Base-by-base conservation (phyloP, 305 asterid genomes). In the Fraxinus nigra region DNA sequence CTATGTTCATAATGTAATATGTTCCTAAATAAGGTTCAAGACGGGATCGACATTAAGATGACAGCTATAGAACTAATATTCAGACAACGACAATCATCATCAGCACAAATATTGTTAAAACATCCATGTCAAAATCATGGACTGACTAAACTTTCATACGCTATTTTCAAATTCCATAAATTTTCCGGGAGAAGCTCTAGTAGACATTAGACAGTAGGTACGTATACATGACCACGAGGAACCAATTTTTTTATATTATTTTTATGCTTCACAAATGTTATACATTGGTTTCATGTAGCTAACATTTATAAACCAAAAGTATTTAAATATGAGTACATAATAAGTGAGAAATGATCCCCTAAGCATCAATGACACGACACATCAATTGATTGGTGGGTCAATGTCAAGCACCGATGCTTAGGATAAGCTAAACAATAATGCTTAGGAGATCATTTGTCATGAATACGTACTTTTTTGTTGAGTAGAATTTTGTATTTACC, bases 251-350 rank as follows among this genome's bases (percentile, higher is more conserved):
- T 33, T 9, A 10, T 43, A 67, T 69, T 28, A 33, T 46, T 63
- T 43, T 72, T 65, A 82, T 46, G 77, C 84, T 82, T 77, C 56
- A 74, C 84, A 82, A 79, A 79, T 40, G 77, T 78, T 80, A 74
- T 73, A 80, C 56, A 72, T 80, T 80, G 72, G n/a, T 22, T 63
- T 22, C 78, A 48, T 59, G 80, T 65, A 73, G 78, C 67, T 18
- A 61, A 87, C 89, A 77, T 56, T 87, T 85, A 7, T 56, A 56
- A 63, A 65, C 69, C 67, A 14, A 51, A 9, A 56, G 34, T 28
- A 70, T 67, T 76, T 38, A 35, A 0, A 78, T 26, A n/a, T 38
- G 35, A 78, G 26, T 46, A 46, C 56, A 46, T 3, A 9, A 46
- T 46, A 46, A 3, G 56, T 13, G 56, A 46, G 56, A 46, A 46